Conservation (phyloP, 2,329 filamentous ascomycete species). For the Hymenoscyphus albidus region DNA sequence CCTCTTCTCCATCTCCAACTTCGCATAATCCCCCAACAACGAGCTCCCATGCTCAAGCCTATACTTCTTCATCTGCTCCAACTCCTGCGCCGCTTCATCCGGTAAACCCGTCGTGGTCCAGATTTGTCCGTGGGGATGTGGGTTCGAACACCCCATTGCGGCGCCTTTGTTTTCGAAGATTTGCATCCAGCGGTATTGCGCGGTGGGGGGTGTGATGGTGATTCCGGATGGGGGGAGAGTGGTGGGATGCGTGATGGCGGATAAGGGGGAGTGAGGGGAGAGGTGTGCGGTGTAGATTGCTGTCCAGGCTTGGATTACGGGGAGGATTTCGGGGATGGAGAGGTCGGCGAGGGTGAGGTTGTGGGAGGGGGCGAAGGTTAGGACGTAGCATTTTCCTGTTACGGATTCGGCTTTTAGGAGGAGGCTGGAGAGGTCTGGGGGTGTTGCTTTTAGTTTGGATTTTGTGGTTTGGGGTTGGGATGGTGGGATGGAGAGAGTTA, state of each 20-base stretch:
- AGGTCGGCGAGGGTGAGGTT: conserved; percentile 92
- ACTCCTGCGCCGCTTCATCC: conserved; percentile 80
- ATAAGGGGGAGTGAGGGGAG: conserved; percentile 67
- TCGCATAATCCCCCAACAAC: conserved; percentile 81
- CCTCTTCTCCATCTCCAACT: conserved; percentile 73
- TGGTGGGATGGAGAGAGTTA: background rate
- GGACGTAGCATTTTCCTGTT: conserved; percentile 93
- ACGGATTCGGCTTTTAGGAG: conserved; percentile 81
- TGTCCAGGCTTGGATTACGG: conserved; percentile 87
- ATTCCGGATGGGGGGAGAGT: conserved; percentile 40
- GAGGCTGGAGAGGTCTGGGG: conserved; percentile 64
- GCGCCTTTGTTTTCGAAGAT: conserved; percentile 99
- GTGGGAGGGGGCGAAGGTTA: conserved; percentile 89
- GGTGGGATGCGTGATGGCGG: conserved; percentile 40
- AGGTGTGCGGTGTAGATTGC: conserved; percentile 82
- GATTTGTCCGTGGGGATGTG: conserved; percentile 93
- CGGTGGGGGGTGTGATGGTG: conserved; percentile 52
- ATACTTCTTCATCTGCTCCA: conserved; percentile 76
- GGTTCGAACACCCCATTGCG: conserved; percentile 98
- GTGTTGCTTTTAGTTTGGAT: background rate
- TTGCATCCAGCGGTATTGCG: conserved; percentile 94
- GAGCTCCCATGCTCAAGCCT: conserved; percentile 69
- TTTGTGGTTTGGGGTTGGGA: background rate
- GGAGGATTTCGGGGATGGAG: conserved; percentile 57
- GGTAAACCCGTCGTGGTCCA: conserved; percentile 92